phyloP scores from a whole-genome alignment of 2,329 filamentous ascomycete genomes.

The Proliferodiscus dingleyae region DNA sequence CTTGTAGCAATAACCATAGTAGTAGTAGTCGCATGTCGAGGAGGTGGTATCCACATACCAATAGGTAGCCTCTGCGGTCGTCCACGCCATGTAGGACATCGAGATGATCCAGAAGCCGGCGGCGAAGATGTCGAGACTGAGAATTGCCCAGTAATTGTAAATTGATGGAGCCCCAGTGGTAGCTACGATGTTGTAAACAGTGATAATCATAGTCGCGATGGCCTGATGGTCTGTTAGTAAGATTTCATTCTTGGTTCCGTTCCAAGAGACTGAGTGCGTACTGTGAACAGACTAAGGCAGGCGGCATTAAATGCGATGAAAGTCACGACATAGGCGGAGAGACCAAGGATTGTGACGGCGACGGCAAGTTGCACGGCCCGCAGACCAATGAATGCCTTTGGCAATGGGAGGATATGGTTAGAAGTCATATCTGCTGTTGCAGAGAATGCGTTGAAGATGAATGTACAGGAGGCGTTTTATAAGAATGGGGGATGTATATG shows the following conservation, averaged over 20 bases:
- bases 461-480: not conserved
- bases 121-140: slow-evolving; percentile 47
- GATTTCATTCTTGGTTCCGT: slow-evolving; percentile 5
- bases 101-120: slow-evolving; percentile 47
- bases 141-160: slow-evolving; percentile 51
- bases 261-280: slow-evolving; percentile 34
- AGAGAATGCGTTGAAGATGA: not conserved
- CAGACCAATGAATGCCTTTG: slow-evolving; percentile 7
- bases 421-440: not conserved
- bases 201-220: slow-evolving; percentile 41
- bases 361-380: slow-evolving; percentile 33
- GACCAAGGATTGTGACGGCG: slow-evolving; percentile 41
- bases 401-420: not conserved
- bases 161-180: slow-evolving; percentile 21
- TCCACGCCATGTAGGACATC: slow-evolving; percentile 15
- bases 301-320: slow-evolving; percentile 29
- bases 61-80: slow-evolving; percentile 6
- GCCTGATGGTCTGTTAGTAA: slow-evolving; percentile 9
- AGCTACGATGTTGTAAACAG: slow-evolving; percentile 42
- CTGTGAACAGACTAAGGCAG: slow-evolving; percentile 32
- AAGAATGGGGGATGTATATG: not conserved
- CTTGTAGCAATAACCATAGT: slow-evolving; percentile 8
- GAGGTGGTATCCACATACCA: not conserved
- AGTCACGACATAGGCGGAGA: slow-evolving; percentile 42
- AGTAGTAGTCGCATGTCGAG: slow-evolving; percentile 9